A percentile compares a stretch with the other conserved stretches of the same genome.
phyloP scores from a whole-genome alignment of 148 eudicot species.

The Camellia lanceoleosa region DNA sequence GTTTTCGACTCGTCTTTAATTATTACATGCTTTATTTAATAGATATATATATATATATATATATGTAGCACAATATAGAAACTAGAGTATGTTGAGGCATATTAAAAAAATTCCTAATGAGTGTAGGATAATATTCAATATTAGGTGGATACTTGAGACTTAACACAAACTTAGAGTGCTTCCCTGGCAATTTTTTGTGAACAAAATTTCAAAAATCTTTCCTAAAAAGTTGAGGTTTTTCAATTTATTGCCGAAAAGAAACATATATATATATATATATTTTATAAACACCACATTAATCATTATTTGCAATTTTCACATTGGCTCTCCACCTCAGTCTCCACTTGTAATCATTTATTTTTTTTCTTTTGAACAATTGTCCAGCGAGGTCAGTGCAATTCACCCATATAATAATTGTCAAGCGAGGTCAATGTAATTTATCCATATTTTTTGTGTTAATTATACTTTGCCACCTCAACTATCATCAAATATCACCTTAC shows the following conservation, averaged over 20 bases:
- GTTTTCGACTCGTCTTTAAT: background rate
- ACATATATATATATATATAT: too few relatives aligned
- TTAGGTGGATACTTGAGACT: background rate
- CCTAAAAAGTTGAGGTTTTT: background rate
- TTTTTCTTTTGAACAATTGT: background rate
- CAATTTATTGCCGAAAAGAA: background rate
- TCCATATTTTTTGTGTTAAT: too few relatives aligned
- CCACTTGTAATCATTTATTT: background rate
- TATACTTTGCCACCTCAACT: too few relatives aligned
- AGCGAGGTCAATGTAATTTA: too few relatives aligned
- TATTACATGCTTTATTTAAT: background rate
- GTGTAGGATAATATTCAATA: background rate
- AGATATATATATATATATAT: background rate
- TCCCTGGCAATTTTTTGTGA: background rate
- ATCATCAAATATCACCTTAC: too few relatives aligned
- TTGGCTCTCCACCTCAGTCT: background rate
- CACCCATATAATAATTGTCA: too few relatives aligned
- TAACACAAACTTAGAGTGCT: background rate
- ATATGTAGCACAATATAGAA: background rate
- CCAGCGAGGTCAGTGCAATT: too few relatives aligned
- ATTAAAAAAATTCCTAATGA: too few relatives aligned
- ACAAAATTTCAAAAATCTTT: background rate
- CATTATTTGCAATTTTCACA: background rate
- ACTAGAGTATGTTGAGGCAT: background rate
- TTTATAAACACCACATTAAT: too few relatives aligned